These are phyloP conservation scores for Quercus gilva DNA, from an alignment of 306 rosid species.

Conservation along the genomic window DNA sequence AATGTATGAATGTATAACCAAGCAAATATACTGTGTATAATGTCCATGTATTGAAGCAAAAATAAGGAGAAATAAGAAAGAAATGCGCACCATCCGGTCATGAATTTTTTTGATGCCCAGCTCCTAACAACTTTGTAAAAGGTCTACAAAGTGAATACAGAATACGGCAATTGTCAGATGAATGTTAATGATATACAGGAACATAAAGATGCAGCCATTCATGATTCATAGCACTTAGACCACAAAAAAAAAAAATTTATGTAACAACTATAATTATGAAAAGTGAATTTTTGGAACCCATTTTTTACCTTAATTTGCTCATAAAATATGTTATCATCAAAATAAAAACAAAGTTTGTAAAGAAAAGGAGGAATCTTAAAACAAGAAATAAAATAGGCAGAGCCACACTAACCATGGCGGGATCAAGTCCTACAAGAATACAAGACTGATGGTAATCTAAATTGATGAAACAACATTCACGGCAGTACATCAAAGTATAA, in stretches of 20 bases:
- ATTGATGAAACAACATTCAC: not conserved
- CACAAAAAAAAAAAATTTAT: not conserved
- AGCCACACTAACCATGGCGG: not conserved
- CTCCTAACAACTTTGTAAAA: constrained; percentile 75
- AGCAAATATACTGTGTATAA: not conserved
- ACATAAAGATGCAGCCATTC: not conserved
- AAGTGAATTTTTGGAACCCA: not conserved
- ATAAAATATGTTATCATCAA: not conserved
- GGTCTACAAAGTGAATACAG: constrained; percentile 53
- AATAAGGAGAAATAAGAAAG: constrained; percentile 14
- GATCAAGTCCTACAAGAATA: not conserved
- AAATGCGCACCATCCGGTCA: constrained; percentile 78
- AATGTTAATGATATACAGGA: not conserved
- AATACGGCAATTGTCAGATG: constrained; percentile 22
- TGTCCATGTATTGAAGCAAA: constrained; percentile 4
- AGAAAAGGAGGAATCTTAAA: not conserved
- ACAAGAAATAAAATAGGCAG: not conserved
- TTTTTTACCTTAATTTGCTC: not conserved
- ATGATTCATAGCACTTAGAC: not conserved
- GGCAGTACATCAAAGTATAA: not conserved
- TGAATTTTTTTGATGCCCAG: constrained; percentile 90
- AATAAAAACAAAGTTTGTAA: not conserved
- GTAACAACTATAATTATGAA: not conserved
- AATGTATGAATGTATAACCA: not conserved
- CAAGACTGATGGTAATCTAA: not conserved